These are phyloP conservation scores for Podospora fimiseda DNA, from an alignment of 495 filamentous ascomycete genomes.

Conservation along the genomic window DNA sequence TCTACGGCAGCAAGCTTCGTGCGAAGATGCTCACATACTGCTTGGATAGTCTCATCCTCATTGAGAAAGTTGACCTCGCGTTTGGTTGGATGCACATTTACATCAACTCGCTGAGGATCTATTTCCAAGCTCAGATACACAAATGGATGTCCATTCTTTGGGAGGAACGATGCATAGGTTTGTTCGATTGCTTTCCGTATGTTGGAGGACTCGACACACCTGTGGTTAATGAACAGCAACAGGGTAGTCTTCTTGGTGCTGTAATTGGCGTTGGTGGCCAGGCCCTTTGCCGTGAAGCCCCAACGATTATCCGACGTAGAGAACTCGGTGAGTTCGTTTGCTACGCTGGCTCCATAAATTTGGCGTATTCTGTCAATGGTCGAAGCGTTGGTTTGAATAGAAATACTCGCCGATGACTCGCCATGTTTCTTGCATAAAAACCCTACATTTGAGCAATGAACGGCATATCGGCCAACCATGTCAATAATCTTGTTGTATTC, in stretches of 20 bases:
- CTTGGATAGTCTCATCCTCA: constrained; percentile 93
- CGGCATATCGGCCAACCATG: constrained; percentile 85
- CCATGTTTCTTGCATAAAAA: constrained; percentile 98
- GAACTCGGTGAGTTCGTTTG: constrained; percentile 83
- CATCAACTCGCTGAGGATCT: constrained; percentile 87
- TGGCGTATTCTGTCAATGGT: constrained; percentile 80
- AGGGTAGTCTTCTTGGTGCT: constrained; percentile 85
- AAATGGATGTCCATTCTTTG: constrained; percentile 93
- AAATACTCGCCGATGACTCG: constrained; percentile 73
- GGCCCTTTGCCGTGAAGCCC: constrained; percentile 75
- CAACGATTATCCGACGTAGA: constrained; percentile 64
- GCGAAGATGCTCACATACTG: constrained; percentile 75
- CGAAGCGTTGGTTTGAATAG: constrained; percentile 61
- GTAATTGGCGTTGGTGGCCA: constrained; percentile 92
- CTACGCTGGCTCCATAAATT: constrained; percentile 78
- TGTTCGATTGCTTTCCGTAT: constrained; percentile 90
- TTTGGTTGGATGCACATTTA: constrained; percentile 98
- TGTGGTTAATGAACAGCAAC: constrained; percentile 94
- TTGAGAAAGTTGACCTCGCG: constrained; percentile 97
- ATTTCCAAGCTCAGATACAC: constrained; percentile 90
- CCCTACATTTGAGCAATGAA: constrained; percentile 86
- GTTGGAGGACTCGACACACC: constrained; percentile 86
- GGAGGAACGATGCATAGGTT: constrained; percentile 82
- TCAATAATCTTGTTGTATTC: constrained; percentile 98
- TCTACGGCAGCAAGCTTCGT: constrained; percentile 80